Conservation (phyloP, 257 asterid genomes). For the Forsythia suspensa region DNA sequence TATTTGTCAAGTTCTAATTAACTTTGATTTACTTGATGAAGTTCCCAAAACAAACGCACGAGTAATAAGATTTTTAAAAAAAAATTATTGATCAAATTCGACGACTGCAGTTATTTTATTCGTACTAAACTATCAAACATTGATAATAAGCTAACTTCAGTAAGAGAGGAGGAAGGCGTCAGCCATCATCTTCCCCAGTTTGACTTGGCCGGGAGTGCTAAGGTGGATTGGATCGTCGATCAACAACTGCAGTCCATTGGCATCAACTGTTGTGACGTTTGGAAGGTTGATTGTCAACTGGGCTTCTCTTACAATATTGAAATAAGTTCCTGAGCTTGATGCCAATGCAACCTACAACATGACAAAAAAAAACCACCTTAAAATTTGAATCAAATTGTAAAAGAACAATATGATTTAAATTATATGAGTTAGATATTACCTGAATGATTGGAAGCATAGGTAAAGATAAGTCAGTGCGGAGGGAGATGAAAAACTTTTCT, state of each 20-base stretch:
- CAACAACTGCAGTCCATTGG: slow-evolving; percentile 30
- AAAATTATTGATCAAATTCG: too few relatives aligned
- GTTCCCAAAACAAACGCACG: too few relatives aligned
- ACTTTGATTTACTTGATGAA: too few relatives aligned
- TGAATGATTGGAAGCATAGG: slow-evolving; percentile 25
- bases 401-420: too few relatives aligned
- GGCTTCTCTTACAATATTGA: slow-evolving; percentile 30
- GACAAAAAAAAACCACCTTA: background rate
- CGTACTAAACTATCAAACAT: too few relatives aligned
- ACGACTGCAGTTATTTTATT: too few relatives aligned
- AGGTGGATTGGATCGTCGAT: slow-evolving; percentile 35
- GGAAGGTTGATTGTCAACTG: slow-evolving; percentile 30
- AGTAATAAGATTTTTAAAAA: too few relatives aligned
- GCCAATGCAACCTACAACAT: too few relatives aligned
- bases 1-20: too few relatives aligned
- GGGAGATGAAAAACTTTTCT: slow-evolving; percentile 19
- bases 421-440: background rate
- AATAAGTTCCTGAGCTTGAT: background rate
- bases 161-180: slow-evolving; percentile 21
- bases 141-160: too few relatives aligned
- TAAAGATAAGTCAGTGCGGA: slow-evolving; percentile 23
- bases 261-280: slow-evolving; percentile 32
- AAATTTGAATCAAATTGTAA: too few relatives aligned
- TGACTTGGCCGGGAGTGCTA: slow-evolving; percentile 30
- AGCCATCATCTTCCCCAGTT: slow-evolving; percentile 39